phyloP scores from a whole-genome alignment of 2,329 filamentous ascomycete genomes.

The Exophiala sp. region DNA sequence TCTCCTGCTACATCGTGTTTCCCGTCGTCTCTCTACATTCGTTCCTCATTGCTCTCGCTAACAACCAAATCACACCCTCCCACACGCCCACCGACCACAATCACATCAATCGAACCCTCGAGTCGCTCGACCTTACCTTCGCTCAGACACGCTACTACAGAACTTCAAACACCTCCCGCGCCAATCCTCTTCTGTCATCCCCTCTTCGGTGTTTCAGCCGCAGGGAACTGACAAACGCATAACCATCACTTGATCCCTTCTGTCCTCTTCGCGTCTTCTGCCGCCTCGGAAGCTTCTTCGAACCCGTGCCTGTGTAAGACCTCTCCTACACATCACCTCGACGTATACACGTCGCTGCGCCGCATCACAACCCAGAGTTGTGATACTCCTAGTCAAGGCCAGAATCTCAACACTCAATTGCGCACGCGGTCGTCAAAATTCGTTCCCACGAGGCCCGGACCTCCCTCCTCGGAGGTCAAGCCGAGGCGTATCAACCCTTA shows the following conservation, averaged over 20 bases:
- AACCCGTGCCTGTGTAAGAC: background rate
- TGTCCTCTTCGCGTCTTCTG: background rate
- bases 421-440: conserved; percentile 44
- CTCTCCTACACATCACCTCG: background rate
- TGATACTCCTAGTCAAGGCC: conserved; percentile 12
- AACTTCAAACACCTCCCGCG: conserved; percentile 6
- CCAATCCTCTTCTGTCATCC: conserved; percentile 14
- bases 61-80: conserved; percentile 1
- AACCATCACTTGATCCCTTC: conserved; percentile 1
- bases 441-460: conserved; percentile 50
- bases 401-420: conserved; percentile 1
- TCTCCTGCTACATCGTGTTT: background rate
- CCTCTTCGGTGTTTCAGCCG: conserved; percentile 18
- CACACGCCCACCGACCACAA: background rate
- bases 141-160: conserved; percentile 2
- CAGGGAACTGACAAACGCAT: background rate
- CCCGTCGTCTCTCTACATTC: background rate
- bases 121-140: conserved; percentile 5
- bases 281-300: conserved; percentile 1
- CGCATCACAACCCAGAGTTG: conserved; percentile 18
- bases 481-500: conserved; percentile 47
- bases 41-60: background rate
- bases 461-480: conserved; percentile 53
- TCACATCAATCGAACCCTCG: conserved; percentile 1
- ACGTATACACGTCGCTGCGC: conserved; percentile 16